phyloP scores from a whole-genome alignment of 2,329 filamentous ascomycete genomes.

The Exserohilum turcica region DNA sequence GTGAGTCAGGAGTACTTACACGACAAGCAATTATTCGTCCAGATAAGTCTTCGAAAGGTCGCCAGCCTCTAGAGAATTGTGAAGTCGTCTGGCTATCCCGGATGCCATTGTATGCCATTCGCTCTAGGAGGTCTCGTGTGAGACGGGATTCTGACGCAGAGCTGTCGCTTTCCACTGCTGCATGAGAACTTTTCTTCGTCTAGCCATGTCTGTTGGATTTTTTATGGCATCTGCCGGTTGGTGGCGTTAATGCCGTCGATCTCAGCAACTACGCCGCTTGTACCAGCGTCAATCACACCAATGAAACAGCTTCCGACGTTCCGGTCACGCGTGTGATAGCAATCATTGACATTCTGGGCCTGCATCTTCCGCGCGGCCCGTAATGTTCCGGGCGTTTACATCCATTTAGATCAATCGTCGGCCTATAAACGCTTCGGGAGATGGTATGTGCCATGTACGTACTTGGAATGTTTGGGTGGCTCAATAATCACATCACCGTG shows the following conservation, averaged over 20 bases:
- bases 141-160: background rate
- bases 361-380: background rate
- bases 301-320: background rate
- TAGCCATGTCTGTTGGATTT: background rate
- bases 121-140: background rate
- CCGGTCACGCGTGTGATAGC: background rate
- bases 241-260: background rate
- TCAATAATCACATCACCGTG: background rate
- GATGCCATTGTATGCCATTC: background rate
- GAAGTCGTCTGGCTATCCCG: background rate
- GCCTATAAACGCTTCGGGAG: background rate
- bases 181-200: background rate
- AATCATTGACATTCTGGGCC: background rate
- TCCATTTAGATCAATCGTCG: background rate
- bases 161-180: background rate
- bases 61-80: background rate
- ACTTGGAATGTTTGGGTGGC: background rate
- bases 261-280: background rate
- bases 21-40: background rate
- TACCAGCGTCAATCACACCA: background rate
- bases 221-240: background rate
- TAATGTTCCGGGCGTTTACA: background rate
- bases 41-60: background rate
- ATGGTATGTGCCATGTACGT: background rate
- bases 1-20: background rate